Conservation (phyloP, 2,329 filamentous ascomycete genomes). For the Diatrype stigma region DNA sequence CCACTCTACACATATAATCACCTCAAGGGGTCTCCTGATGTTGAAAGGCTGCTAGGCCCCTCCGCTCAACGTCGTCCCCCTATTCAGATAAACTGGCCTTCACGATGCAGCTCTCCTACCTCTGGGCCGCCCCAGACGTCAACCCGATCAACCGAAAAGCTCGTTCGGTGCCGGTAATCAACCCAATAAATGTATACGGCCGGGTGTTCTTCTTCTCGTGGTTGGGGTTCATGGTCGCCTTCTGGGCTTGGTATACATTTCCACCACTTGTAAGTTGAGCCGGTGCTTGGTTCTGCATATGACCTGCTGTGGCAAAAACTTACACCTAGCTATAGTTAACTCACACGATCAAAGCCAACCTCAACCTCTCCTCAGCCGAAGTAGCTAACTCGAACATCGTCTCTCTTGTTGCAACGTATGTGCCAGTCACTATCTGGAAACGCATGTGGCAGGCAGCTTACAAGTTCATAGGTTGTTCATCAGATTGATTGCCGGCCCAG, state of each 20-base stretch:
- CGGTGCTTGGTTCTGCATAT: neutral
- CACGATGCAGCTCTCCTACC: constrained; percentile 32
- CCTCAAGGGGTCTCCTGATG: neutral
- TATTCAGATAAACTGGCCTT: neutral
- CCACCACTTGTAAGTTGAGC: constrained; percentile 64
- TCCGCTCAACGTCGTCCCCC: neutral
- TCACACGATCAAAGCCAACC: constrained; percentile 74
- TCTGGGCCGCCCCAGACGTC: constrained; percentile 61
- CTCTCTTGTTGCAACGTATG: constrained; percentile 66
- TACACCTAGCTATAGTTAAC: constrained; percentile 45
- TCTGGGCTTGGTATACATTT: constrained; percentile 92
- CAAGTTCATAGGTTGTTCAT: constrained; percentile 58
- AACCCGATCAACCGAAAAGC: constrained; percentile 85
- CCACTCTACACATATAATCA: neutral
- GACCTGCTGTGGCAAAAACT: constrained; percentile 7
- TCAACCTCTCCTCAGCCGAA: constrained; percentile 65
- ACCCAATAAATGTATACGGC: constrained; percentile 74
- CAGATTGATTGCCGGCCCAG: constrained; percentile 71
- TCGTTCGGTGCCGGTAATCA: constrained; percentile 72
- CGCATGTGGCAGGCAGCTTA: neutral
- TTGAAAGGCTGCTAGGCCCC: too few relatives aligned
- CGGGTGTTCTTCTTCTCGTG: constrained; percentile 81
- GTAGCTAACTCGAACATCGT: constrained; percentile 89
- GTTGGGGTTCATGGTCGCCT: constrained; percentile 56
- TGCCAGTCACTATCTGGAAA: constrained; percentile 3